Base-by-base conservation (phyloP, 2,329 filamentous ascomycete genomes). In the Monosporascus ibericus region DNA sequence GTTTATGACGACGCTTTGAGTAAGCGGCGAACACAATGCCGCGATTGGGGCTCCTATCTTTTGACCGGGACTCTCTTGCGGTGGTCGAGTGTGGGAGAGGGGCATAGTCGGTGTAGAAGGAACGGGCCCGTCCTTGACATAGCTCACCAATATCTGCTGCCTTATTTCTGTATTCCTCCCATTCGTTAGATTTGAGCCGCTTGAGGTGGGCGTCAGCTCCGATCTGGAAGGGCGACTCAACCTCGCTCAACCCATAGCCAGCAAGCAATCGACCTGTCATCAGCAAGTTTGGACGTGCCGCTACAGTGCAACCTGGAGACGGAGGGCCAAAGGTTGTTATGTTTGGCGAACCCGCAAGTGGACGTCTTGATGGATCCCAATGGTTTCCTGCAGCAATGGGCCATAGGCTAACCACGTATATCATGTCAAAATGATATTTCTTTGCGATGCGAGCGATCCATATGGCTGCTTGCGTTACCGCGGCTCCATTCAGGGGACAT, bases 341-440 rank as follows among this genome's bases (percentile, higher is more conserved):
- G 27, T 25, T 48, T 40, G n/a, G 50, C 51, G n/a, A 42, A 37
- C 37, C 15, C 50, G 34, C 51, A 44, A 44, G 52, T 50, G 6
- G 60, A 60, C 34, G 55, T 51, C 34, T 50, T 51, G 54, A 60
- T 54, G 37, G 56, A 54, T 49, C 57, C 34, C 22, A 52, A 50
- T n/a, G 34, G 44, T 27, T 54, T 49, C 52, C 55, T 46, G 36
- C 51, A 37, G 48, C 59, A 38, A 63, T 70, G 3, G 80, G 79
- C 80, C 80, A 82, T 15, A 84, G 67, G 56, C 79, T 82, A 56
- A 82, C 75, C 30, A 84, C 74, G 57, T 84, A 84, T 14, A 83
- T 72, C 24, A 84, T 69, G 57, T 82, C 78, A 49, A 84, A 82
- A 50, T 79, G 72, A 63, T 81, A 81, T 50, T 75, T 74, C 4